Evolutionary conservation across 129 eudicot species (phyloP).

Genomic region (Deinandra increscens): DNA sequence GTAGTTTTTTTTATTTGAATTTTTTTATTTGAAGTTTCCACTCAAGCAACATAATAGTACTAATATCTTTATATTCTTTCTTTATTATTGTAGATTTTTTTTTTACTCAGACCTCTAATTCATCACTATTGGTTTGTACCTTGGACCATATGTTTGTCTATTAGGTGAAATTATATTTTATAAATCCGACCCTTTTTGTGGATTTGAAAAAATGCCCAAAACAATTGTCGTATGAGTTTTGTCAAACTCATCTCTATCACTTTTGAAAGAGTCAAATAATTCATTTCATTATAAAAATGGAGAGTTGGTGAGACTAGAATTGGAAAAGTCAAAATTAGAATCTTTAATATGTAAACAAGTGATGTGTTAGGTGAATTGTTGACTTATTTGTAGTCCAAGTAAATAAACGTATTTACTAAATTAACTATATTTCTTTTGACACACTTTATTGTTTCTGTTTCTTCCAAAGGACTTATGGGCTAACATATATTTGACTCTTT

Average conservation of each 20-base stretch:
- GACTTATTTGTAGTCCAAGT: background rate
- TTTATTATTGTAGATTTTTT: too few species aligned
- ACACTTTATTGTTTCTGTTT: too few species aligned
- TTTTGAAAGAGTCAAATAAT: background rate
- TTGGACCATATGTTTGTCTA: background rate
- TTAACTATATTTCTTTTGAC: background rate
- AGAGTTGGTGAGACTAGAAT: background rate
- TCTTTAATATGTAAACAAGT: background rate
- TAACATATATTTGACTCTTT: too few species aligned
- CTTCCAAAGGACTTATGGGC: too few species aligned
- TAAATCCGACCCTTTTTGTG: background rate
- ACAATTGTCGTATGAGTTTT: background rate
- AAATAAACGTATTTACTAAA: background rate
- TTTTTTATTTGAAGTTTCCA: too few species aligned
- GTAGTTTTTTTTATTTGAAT: too few species aligned
- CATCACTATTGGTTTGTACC: too few species aligned
- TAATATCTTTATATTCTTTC: too few species aligned
- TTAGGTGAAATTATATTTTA: background rate
- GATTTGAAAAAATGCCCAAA: background rate
- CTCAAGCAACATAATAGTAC: too few species aligned
- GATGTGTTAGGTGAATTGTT: conserved; percentile 3
- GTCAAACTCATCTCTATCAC: background rate
- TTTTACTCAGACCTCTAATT: too few species aligned
- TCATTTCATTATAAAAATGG: background rate
- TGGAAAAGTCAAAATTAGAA: background rate